phyloP scores from a whole-genome alignment of 495 filamentous ascomycete genomes.

The Xylaria intraflava region DNA sequence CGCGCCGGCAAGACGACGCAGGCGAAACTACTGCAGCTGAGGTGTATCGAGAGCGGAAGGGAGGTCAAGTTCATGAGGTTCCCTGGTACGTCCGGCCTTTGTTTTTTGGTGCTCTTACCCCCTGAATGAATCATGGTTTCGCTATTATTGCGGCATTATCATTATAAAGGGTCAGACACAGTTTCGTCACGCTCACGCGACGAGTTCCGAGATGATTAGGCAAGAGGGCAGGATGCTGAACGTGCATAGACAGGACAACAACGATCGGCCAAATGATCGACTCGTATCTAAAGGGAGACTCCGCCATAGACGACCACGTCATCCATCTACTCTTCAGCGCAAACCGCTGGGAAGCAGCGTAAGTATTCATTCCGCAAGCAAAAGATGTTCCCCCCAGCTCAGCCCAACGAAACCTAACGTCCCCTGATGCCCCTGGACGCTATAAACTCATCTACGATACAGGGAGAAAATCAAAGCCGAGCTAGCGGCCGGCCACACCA shows the following conservation, averaged over 20 bases:
- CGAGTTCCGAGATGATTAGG: neutral
- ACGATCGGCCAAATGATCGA: slow-evolving; percentile 88
- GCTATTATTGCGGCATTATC: no score
- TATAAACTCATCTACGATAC: neutral
- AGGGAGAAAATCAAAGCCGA: slow-evolving; percentile 55
- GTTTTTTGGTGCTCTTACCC: neutral
- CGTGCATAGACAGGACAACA: slow-evolving; percentile 66
- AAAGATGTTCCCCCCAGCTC: no score
- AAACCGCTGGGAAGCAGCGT: slow-evolving; percentile 87
- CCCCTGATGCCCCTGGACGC: neutral
- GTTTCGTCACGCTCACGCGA: neutral
- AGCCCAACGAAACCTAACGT: neutral
- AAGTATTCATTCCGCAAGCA: slow-evolving; percentile 19
- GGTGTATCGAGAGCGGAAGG: slow-evolving; percentile 53
- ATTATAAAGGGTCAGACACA: neutral
- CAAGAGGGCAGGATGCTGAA: neutral
- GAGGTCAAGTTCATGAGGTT: slow-evolving; percentile 74
- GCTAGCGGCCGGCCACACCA: slow-evolving; percentile 58
- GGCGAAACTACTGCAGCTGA: slow-evolving; percentile 62
- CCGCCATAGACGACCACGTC: slow-evolving; percentile 78
- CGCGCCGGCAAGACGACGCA: slow-evolving; percentile 95
- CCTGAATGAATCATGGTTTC: no score
- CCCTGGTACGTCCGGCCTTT: slow-evolving; percentile 57
- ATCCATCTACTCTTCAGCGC: slow-evolving; percentile 95
- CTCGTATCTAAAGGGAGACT: slow-evolving; percentile 67